Percentiles rank a stretch among this genome's conserved stretches.
These are phyloP conservation scores for Fusarium humuli DNA, from an alignment of 2,329 filamentous ascomycete species.

Conservation along the genomic window DNA sequence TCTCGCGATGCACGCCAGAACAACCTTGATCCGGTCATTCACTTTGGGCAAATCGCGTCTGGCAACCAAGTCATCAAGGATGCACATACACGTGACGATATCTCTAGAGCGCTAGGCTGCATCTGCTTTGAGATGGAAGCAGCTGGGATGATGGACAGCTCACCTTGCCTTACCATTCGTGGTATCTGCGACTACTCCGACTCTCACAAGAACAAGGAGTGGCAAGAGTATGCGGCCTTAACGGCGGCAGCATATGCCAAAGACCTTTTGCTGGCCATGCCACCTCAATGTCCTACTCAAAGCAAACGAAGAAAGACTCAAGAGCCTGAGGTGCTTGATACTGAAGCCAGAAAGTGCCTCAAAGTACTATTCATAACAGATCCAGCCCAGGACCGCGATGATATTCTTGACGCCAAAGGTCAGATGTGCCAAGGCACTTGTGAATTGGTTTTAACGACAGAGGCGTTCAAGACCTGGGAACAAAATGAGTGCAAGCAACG, in stretches of 20 bases:
- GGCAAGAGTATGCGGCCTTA: background rate
- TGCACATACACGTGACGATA: slow-evolving; percentile 45
- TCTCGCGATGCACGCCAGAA: accelerated
- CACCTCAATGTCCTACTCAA: accelerated
- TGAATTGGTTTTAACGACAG: no score
- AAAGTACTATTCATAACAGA: background rate
- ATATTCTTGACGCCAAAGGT: no score
- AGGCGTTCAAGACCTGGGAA: no score
- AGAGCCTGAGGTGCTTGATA: accelerated
- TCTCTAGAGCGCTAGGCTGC: slow-evolving; percentile 23
- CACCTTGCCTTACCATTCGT: slow-evolving; percentile 52
- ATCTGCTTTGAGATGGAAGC: slow-evolving; percentile 50
- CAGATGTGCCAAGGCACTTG: no score
- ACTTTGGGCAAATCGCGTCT: slow-evolving; percentile 43
- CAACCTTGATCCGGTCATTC: accelerated
- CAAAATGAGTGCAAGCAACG: no score
- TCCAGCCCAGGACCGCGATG: background rate
- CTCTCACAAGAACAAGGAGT: background rate
- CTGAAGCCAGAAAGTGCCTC: accelerated
- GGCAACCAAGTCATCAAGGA: slow-evolving; percentile 54
- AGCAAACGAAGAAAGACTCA: accelerated
- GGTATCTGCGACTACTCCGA: slow-evolving; percentile 54
- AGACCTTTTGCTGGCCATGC: background rate
- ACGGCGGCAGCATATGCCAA: background rate
- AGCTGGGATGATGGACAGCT: background rate